These are phyloP conservation scores for Globisporangium paddicum DNA, from an alignment of 352 stramenopile species.

Conservation along the genomic window DNA sequence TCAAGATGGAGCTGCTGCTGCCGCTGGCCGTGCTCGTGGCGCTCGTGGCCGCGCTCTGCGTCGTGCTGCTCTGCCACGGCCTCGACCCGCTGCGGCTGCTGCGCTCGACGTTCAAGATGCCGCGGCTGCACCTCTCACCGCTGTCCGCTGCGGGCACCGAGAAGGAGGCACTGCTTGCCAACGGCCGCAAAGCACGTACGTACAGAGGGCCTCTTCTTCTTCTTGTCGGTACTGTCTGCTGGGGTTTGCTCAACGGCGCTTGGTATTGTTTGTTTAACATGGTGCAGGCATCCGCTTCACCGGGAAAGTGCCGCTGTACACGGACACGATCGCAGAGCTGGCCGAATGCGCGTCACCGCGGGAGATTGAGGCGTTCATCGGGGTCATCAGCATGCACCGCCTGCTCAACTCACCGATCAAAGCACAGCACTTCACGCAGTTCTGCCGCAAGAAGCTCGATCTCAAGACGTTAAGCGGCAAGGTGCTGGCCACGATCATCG, in stretches of 20 bases:
- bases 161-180: constrained; percentile 41
- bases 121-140: constrained; percentile 34
- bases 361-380: constrained; percentile 64
- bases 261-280: background rate
- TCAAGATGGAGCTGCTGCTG: constrained; percentile 32
- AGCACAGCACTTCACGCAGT: constrained; percentile 67
- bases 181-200: constrained; percentile 33
- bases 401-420: constrained; percentile 73
- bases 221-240: too few relatives aligned
- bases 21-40: constrained; percentile 32
- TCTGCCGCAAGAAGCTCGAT: constrained; percentile 35
- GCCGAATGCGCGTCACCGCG: constrained; percentile 24
- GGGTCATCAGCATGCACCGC: constrained; percentile 40
- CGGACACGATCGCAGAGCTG: constrained; percentile 54
- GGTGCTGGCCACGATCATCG: constrained; percentile 46
- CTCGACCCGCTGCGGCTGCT: constrained; percentile 58
- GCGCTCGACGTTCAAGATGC: constrained; percentile 54
- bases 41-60: constrained; percentile 33
- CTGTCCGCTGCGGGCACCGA: constrained; percentile 38
- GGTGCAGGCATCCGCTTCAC: constrained; percentile 43
- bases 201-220: too few relatives aligned
- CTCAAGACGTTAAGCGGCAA: constrained; percentile 28
- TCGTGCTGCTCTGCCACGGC: constrained; percentile 44
- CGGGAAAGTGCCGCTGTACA: constrained; percentile 64
- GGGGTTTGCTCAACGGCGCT: background rate